A percentile compares a stretch with the other conserved stretches of the same genome.
Evolutionary conservation across 1,284 basidiomycete genomes (phyloP).

Genomic region (Melampsora larici-populina): DNA sequence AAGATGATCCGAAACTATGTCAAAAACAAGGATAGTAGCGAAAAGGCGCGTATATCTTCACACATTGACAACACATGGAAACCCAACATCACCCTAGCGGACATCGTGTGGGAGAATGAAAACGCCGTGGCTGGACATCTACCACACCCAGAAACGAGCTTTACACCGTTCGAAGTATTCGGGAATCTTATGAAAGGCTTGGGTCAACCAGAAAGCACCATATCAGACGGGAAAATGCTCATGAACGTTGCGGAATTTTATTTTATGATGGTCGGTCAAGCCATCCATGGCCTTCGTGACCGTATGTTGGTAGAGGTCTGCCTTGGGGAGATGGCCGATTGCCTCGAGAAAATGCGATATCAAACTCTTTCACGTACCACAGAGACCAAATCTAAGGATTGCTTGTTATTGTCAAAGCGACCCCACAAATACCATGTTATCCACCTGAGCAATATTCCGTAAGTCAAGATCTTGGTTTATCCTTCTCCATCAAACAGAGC

Average conservation of each 20-base stretch:
- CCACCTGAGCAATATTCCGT: background rate
- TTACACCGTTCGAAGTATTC: background rate
- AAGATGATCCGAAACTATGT: background rate
- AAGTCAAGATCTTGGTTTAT: background rate
- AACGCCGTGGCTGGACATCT: background rate
- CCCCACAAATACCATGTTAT: background rate
- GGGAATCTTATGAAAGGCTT: background rate
- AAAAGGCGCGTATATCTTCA: background rate
- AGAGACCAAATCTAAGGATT: background rate
- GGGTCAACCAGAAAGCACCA: background rate
- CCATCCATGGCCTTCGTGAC: background rate
- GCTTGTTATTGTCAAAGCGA: background rate
- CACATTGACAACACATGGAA: background rate
- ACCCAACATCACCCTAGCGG: background rate
- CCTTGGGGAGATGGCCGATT: background rate
- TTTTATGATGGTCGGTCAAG: background rate
- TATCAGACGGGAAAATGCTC: background rate
- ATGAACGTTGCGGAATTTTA: background rate
- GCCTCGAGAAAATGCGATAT: background rate
- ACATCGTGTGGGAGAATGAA: background rate
- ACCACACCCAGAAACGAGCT: background rate
- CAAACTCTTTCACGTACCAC: background rate
- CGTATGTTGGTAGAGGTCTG: background rate
- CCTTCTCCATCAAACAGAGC: too few species aligned
- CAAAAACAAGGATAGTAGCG: background rate